These are phyloP conservation scores for Ophiostoma piceae DNA, from an alignment of 2,329 filamentous ascomycete genomes.

Conservation along the genomic window DNA sequence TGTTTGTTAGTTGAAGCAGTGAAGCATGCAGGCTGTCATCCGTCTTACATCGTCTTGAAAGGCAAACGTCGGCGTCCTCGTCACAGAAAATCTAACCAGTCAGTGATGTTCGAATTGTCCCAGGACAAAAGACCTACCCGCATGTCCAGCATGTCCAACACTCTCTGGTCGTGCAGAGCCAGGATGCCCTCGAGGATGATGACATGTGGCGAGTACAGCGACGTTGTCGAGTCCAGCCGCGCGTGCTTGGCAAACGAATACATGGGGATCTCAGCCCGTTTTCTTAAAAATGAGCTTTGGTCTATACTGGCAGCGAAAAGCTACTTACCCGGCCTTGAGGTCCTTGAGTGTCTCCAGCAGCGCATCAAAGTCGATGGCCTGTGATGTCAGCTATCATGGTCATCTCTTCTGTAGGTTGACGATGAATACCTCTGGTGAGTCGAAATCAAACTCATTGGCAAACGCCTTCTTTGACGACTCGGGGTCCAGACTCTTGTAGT, in stretches of 20 bases:
- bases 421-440: slow-evolving; percentile 60
- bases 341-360: slow-evolving; percentile 74
- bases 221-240: slow-evolving; percentile 70
- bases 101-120: background rate
- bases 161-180: slow-evolving; percentile 80
- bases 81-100: slow-evolving; percentile 82
- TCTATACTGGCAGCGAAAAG: background rate
- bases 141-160: slow-evolving; percentile 84
- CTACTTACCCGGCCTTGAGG: slow-evolving; percentile 82
- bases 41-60: slow-evolving; percentile 73
- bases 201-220: slow-evolving; percentile 94
- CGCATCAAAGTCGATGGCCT: slow-evolving; percentile 86
- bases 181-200: slow-evolving; percentile 94
- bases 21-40: slow-evolving; percentile 18
- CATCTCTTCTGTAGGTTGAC: background rate
- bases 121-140: slow-evolving; percentile 52
- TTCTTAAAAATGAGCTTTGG: slow-evolving; percentile 44
- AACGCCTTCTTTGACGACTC: slow-evolving; percentile 79
- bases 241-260: slow-evolving; percentile 95
- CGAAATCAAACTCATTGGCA: slow-evolving; percentile 90
- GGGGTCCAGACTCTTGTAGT: slow-evolving; percentile 82
- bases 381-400: background rate
- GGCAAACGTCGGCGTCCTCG: slow-evolving; percentile 88
- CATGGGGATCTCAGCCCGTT: slow-evolving; percentile 82
- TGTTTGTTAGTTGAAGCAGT: slow-evolving; percentile 33